Conservation (phyloP, 768 basidiomycete species). For the Pluteus cervinus region DNA sequence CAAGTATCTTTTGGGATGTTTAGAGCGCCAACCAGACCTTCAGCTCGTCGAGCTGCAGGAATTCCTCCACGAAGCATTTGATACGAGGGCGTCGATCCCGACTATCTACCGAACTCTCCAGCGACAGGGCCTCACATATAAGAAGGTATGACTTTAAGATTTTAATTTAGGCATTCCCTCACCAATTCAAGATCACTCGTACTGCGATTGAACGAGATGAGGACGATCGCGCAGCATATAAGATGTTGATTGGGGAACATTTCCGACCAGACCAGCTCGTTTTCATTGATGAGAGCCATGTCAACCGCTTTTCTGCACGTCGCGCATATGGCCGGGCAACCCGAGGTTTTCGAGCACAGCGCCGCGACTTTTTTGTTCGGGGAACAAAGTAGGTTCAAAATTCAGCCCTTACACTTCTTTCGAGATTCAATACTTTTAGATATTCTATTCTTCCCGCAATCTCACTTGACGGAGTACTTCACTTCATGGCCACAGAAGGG, state of each 20-base stretch:
- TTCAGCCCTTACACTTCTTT: constrained; percentile 7
- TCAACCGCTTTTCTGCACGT: constrained; percentile 16
- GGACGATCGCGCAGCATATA: constrained; percentile 10
- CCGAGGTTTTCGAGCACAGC: constrained; percentile 14
- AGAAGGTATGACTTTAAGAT: constrained; percentile 7
- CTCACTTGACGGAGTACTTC: constrained; percentile 19
- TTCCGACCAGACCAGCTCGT: constrained; percentile 17
- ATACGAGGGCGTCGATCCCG: constrained; percentile 6
- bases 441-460: constrained; percentile 24
- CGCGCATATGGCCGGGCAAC: constrained; percentile 20
- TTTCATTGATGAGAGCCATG: constrained; percentile 24
- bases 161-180: constrained; percentile 3
- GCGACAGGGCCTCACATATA: constrained; percentile 10
- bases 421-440: constrained; percentile 13
- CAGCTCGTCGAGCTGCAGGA: constrained; percentile 12
- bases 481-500: constrained; percentile 16
- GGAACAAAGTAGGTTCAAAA: constrained; percentile 16
- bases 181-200: constrained; percentile 11
- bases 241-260: constrained; percentile 9
- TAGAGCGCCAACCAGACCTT: constrained; percentile 13
- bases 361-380: constrained; percentile 19
- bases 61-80: constrained; percentile 9
- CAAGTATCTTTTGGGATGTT: constrained; percentile 11
- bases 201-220: constrained; percentile 15
- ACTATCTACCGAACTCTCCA: constrained; percentile 14